phyloP scores from a whole-genome alignment of 495 filamentous ascomycete genomes.

The Podospora conica region DNA sequence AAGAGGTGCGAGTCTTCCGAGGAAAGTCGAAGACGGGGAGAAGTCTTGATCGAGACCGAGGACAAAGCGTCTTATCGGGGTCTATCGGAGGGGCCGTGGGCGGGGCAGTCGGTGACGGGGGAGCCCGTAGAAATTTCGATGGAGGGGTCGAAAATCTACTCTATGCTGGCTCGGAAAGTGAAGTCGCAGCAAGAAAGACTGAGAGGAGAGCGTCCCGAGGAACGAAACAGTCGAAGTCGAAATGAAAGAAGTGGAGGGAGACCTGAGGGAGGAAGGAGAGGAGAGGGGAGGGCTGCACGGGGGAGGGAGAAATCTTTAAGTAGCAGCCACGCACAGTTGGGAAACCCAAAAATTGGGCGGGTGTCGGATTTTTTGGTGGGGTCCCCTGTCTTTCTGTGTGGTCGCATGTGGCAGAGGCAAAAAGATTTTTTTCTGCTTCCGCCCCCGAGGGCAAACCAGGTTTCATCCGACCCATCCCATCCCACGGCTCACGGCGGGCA shows the following conservation, averaged over 20 bases:
- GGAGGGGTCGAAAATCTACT: conserved; percentile 36
- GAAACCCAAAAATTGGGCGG: conserved; percentile 7
- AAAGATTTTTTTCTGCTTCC: conserved; percentile 25
- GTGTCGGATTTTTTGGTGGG: conserved; percentile 1
- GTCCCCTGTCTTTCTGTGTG: conserved; percentile 9
- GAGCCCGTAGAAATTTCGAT: conserved; percentile 35
- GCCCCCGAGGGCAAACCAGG: conserved; percentile 11
- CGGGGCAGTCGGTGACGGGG: conserved; percentile 1
- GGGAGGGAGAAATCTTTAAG: conserved; percentile 24
- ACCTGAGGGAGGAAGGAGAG: conserved; percentile 9
- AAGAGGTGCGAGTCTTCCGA: conserved; percentile 3
- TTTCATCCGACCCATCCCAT: conserved; percentile 6
- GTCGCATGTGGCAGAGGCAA: conserved; percentile 20
- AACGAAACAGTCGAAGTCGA: conserved; percentile 23
- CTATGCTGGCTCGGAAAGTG: conserved; percentile 32
- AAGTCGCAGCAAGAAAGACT: conserved; percentile 26
- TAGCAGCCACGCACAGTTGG: neutral
- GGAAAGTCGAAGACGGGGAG: conserved; percentile 12
- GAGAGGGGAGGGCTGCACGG: neutral
- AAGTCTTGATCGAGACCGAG: conserved; percentile 15
- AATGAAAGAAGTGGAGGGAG: conserved; percentile 17
- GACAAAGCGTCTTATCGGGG: conserved; percentile 11
- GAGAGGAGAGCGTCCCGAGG: conserved; percentile 26
- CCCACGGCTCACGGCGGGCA: neutral
- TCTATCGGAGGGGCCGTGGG: conserved; percentile 27